Percentiles rank a stretch among this genome's conserved stretches.
phyloP scores from a whole-genome alignment of 2,329 filamentous ascomycete genomes.

The Lojkania enalia region DNA sequence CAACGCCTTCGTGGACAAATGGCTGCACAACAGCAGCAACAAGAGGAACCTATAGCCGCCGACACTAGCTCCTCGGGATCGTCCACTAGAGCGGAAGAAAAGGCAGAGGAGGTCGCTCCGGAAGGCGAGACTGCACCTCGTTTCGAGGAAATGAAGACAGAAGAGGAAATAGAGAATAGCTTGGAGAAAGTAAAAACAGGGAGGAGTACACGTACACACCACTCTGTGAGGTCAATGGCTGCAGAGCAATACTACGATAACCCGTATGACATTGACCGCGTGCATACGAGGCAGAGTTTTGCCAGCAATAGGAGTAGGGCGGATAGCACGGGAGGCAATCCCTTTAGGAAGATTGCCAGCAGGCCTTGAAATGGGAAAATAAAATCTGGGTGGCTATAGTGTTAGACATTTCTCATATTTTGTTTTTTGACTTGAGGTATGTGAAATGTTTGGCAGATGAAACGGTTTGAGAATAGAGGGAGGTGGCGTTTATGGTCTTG shows the following conservation, averaged over 20 bases:
- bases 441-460: no score
- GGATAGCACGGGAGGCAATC: slow-evolving; percentile 12
- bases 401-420: no score
- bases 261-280: slow-evolving; percentile 54
- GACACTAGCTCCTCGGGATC: slow-evolving; percentile 16
- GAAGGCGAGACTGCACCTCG: slow-evolving; percentile 30
- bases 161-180: slow-evolving; percentile 30
- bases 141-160: slow-evolving; percentile 47
- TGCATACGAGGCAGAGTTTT: slow-evolving; percentile 54
- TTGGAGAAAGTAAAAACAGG: slow-evolving; percentile 36
- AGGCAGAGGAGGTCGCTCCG: slow-evolving; percentile 22
- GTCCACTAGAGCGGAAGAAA: slow-evolving; percentile 36
- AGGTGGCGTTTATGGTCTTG: no score
- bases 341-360: no score
- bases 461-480: no score
- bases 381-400: no score
- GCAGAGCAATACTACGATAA: slow-evolving; percentile 45
- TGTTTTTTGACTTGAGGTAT: no score
- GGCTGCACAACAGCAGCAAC: slow-evolving; percentile 15
- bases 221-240: slow-evolving; percentile 23
- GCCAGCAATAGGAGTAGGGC: slow-evolving; percentile 25
- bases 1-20: slow-evolving; percentile 47
- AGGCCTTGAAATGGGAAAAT: no score
- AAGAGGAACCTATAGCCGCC: slow-evolving; percentile 16
- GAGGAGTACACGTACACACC: slow-evolving; percentile 29